Conservation (phyloP, 805 yeast genomes). For the Zygotorulaspora florentina region DNA sequence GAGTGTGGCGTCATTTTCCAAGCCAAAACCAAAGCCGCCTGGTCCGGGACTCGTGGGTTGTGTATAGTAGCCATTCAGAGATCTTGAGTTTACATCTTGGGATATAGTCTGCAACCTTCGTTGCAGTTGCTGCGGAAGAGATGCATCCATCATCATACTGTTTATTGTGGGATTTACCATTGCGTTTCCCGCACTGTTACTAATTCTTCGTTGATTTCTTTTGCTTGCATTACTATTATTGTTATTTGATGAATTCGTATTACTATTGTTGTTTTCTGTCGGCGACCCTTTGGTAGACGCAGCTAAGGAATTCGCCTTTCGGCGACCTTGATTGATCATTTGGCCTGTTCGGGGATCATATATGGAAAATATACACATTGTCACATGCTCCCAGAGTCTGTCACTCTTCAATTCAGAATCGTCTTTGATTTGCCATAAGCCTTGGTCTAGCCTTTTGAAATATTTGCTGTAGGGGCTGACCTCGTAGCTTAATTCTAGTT, state of each 20-base stretch:
- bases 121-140: slow-evolving; percentile 31
- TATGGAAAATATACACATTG: slow-evolving; percentile 24
- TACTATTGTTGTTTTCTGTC: slow-evolving; percentile 11
- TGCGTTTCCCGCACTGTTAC: slow-evolving; percentile 4
- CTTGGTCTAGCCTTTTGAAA: slow-evolving; percentile 26
- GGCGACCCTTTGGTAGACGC: slow-evolving; percentile 26
- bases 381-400: slow-evolving; percentile 29
- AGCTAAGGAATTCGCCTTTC: slow-evolving; percentile 18
- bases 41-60: slow-evolving; percentile 34
- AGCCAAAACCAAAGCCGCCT: slow-evolving; percentile 18
- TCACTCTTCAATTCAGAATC: slow-evolving; percentile 28
- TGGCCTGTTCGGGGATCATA: slow-evolving; percentile 30
- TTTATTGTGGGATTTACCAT: slow-evolving; percentile 15
- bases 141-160: slow-evolving; percentile 21
- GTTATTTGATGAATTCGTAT: slow-evolving; percentile 2
- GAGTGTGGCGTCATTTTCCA: slow-evolving; percentile 12
- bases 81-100: slow-evolving; percentile 27
- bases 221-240: slow-evolving; percentile 6
- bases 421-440: slow-evolving; percentile 29
- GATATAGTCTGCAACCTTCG: slow-evolving; percentile 26
- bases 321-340: slow-evolving; percentile 23
- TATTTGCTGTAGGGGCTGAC: slow-evolving; percentile 31
- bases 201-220: slow-evolving; percentile 1
- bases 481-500: slow-evolving; percentile 30
- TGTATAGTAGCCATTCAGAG: slow-evolving; percentile 31